Evolutionary conservation across 352 stramenopile genomes (phyloP).

Genomic region (Pseudoperonospora humuli): DNA sequence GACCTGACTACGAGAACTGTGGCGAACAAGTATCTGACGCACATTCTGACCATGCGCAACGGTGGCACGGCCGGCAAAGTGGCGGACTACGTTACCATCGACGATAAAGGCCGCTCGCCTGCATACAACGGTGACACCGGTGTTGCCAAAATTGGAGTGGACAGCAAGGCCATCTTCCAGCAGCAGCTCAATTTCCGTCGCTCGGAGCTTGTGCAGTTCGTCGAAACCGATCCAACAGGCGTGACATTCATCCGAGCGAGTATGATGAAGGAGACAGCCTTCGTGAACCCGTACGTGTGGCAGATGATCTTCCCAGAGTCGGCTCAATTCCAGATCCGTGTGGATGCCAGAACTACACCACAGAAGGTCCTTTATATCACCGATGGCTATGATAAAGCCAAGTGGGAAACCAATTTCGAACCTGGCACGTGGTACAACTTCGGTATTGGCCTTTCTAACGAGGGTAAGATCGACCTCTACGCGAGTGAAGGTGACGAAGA

Average conservation of each 20-base stretch:
- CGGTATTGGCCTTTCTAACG: constrained; percentile 35
- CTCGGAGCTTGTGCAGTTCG: constrained; percentile 57
- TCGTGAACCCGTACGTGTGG: constrained; percentile 39
- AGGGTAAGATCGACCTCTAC: constrained; percentile 48
- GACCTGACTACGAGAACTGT: too few relatives aligned
- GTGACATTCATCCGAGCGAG: constrained; percentile 59
- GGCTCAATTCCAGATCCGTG: constrained; percentile 50
- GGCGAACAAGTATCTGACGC: too few relatives aligned
- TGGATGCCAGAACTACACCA: constrained; percentile 55
- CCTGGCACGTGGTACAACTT: constrained; percentile 63
- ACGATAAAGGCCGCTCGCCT: too few relatives aligned
- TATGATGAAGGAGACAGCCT: constrained; percentile 40
- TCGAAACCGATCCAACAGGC: constrained; percentile 26
- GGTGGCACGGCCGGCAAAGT: too few relatives aligned
- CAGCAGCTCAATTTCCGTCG: constrained; percentile 54
- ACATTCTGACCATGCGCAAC: too few relatives aligned
- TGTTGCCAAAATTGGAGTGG: constrained; percentile 7
- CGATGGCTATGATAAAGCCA: constrained; percentile 33
- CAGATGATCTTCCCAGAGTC: constrained; percentile 57
- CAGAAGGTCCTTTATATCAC: too few relatives aligned
- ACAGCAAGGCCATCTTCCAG: constrained; percentile 9
- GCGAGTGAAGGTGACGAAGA: constrained; percentile 27
- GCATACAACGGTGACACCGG: too few relatives aligned
- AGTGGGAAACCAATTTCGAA: constrained; percentile 47
- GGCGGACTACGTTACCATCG: too few relatives aligned